Evolutionary conservation across 768 basidiomycete species (phyloP), one percentile per base, ranked within the genome.

Genomic region (Boletus rex-veris): DNA sequence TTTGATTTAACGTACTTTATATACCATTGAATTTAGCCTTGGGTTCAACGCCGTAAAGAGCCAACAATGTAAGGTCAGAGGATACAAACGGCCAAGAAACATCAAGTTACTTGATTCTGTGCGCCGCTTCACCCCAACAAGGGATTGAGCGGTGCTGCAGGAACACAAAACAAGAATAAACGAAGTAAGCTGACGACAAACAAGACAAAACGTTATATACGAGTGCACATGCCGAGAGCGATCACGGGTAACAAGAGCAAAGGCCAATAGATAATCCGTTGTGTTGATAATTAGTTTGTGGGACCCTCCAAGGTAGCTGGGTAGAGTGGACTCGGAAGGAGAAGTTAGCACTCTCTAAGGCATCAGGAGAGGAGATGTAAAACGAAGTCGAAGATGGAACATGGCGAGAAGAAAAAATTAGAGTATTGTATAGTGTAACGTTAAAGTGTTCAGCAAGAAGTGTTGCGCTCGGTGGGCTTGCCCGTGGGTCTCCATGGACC

Each of bases 201-300:
- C 59, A 66, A 48, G 52, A 70, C 70, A 71, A 70, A 69, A 69
- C 70, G 62, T 69, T 67, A 60, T 61, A 60, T 61, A 70, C 55
- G 61, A 61, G 58, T 61, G 64, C 64, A 58, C 68, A 72, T 69
- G 68, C 72, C 68, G 70, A 70, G 66, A 70, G 70, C 69, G 64
- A 70, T 70, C 56, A 50, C 39, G 64, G 70, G 69, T 70, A 72
- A 72, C 67, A 67, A 53, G 57, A 69, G 59, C 66, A 71, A 60
- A 62, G 58, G 56, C 65, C 57, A 52, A 66, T 60, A 71, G 58
- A 65, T 67, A 58, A 71, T 72, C 70, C 67, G 42, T 43, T 68
- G 55, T 59, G 58, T 52, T 55, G 36, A 58, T 48, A 44, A 55
- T 58, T 66, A 69, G 59, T 63, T 58, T 71, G 66, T 66, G 47